Base-by-base conservation (phyloP, 176 grass and related monocot genomes). In the Olyra latifolia region DNA sequence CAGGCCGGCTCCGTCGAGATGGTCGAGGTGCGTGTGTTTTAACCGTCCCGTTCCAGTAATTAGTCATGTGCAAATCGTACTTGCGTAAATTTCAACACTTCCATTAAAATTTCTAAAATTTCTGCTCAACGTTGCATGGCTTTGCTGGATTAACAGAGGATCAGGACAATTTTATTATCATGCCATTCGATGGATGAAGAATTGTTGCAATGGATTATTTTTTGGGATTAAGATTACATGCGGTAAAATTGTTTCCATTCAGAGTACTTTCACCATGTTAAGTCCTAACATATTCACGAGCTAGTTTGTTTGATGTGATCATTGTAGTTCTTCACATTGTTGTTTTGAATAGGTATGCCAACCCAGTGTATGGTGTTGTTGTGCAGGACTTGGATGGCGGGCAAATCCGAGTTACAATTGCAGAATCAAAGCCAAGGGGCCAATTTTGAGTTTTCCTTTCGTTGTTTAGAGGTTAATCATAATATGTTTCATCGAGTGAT, bases 1-100 rank as follows among this genome's bases (percentile, higher is more conserved):
- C 78, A 90, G 57, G 90, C 78, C 22, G 96, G 96, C 58, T 87
- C 86, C 60, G 96, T 99, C 67, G 96, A 99, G 81, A 99, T 93
- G 90, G 96, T 95, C 40, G 96, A 99, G 92, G 96, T 98, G 89
- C 84, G 59, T 32, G 58, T 2, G 8, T 53, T n/a, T n/a, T 62
- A 13, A 10, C 10, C 2, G 13, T 58, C 8, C 5, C 22, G 12
- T 62, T n/a, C 77, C 7, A 4, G 23, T 56, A 46, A 23, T 45
- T 46, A 56, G 42, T 20, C 0, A 3, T 0, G 19, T 0, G 22
- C 24, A 8, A 58, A 59, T 20, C 49, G 15, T 62, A 57, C 19
- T 13, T 11, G 10, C 3, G 22, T 42, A 30, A 13, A 17, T 17
- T 15, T 54, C 13, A 25, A 15, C 8, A 11, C 28, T 52, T 3